Base-by-base conservation (phyloP, 2,329 filamentous ascomycete genomes). In the Scolecobasidium constrictum region DNA sequence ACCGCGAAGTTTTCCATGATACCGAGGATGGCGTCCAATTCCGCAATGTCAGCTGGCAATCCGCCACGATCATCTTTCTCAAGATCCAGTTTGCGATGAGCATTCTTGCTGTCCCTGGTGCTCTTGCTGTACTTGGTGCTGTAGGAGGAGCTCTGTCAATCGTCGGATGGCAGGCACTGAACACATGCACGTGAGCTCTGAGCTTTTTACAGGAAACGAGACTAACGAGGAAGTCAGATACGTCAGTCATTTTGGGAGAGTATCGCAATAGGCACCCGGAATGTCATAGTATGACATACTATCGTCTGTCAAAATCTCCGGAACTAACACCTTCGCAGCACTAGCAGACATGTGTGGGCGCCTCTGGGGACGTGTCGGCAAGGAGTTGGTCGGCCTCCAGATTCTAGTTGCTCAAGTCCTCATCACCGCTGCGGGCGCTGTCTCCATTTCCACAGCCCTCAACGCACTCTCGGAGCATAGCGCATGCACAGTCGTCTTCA, bases 21-120 rank as follows among this genome's bases (percentile, higher is more conserved):
- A 16, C 19, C 12, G 38, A 23, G 18, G 23, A 23, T 23, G 38
- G 20, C 17, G 38, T 28, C 11, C 5, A 23, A 4, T 40, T 40
- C 13, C 19, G 23, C 6, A 40, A 18, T 5, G 38, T 28, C 16
- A 22, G 23, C 20, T 23, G 20, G 23, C 18, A 18, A 6, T 18
- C 16, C 18, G 20, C 23, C n/a, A 22, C 38, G 19, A 40, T 28
- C 16, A 22, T 23, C 13, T 40, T 23, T 22, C n/a, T 17, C 6
- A 40, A n/a, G n/a, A 45, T 48, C 37, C 48, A 42, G 2, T 50
- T 52, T 34, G 50, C 49, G 3, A 48, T 46, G 12, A 46, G 49
- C 13, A 42, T 52, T 4, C 36, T 52, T n/a, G 44, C 42, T 4
- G 47, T 52, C 21, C 49, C 50, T 11, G 45, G 47, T 3, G 45